phyloP scores from a whole-genome alignment of 1,284 basidiomycete genomes.

The Taiwanofungus camphoratus region DNA sequence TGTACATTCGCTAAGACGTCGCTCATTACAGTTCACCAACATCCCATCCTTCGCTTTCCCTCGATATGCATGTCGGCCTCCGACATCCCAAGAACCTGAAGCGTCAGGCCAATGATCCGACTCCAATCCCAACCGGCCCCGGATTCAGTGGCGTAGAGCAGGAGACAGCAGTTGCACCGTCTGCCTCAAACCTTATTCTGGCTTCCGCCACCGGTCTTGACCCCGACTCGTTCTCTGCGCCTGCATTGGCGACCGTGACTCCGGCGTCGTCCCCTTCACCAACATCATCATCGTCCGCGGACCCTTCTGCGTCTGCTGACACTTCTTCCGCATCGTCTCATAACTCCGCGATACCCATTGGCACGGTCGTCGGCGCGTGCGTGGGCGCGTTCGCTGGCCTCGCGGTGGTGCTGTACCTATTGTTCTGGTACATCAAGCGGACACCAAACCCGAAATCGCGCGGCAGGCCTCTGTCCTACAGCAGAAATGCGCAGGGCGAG shows the following conservation, averaged over 20 bases:
- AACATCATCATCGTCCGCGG: constrained; percentile 7
- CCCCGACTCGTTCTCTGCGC: constrained; percentile 6
- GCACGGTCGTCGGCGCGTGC: constrained; percentile 29
- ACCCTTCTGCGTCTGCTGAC: constrained; percentile 8
- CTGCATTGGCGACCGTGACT: constrained; percentile 11
- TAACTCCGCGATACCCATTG: constrained; percentile 21
- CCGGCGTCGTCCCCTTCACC: constrained; percentile 9
- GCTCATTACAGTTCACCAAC: constrained; percentile 23
- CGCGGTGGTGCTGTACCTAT: constrained; percentile 22
- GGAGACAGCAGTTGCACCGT: not conserved
- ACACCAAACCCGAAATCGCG: constrained; percentile 10
- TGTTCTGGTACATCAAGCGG: constrained; percentile 26
- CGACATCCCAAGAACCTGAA: constrained; percentile 17
- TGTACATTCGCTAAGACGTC: constrained; percentile 24
- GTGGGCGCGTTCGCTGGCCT: constrained; percentile 28
- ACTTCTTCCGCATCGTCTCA: constrained; percentile 12
- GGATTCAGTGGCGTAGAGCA: constrained; percentile 9
- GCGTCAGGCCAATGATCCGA: constrained; percentile 9
- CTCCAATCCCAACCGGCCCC: constrained; percentile 3
- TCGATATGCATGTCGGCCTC: constrained; percentile 18
- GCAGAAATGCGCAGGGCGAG: constrained; percentile 18
- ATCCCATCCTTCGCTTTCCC: constrained; percentile 8
- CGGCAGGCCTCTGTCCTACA: constrained; percentile 5
- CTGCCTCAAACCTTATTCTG: constrained; percentile 10
- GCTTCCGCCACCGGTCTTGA: constrained; percentile 10